These are phyloP conservation scores for Pythium utonaiense DNA, from an alignment of 352 stramenopile genomes.

Conservation along the genomic window DNA sequence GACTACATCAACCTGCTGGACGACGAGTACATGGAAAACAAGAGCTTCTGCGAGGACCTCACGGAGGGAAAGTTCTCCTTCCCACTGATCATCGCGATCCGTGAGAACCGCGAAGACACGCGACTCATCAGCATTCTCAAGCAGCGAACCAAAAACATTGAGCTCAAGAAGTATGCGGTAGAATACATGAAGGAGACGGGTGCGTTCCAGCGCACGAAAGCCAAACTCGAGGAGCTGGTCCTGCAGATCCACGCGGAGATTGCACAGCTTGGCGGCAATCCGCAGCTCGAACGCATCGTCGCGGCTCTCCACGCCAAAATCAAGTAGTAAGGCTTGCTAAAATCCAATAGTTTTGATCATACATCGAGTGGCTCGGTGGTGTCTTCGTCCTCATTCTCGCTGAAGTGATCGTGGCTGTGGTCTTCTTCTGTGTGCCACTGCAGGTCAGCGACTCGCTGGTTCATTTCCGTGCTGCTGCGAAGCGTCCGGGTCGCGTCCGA, in stretches of 20 bases:
- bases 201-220: conserved; percentile 47
- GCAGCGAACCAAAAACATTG: conserved; percentile 92
- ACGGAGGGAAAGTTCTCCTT: conserved; percentile 97
- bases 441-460: conserved; percentile 1
- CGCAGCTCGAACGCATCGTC: conserved; percentile 54
- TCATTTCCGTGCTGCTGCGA: conserved; percentile 23
- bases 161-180: conserved; percentile 95
- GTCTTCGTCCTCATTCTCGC: not conserved
- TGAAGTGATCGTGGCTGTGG: not conserved
- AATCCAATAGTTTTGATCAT: too few species aligned
- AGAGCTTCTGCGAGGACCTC: conserved; percentile 97
- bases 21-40: conserved; percentile 96
- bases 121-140: conserved; percentile 95
- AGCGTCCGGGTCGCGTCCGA: not conserved
- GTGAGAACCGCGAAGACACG: conserved; percentile 67
- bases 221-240: conserved; percentile 52
- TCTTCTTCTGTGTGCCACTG: conserved; percentile 19
- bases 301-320: conserved; percentile 46
- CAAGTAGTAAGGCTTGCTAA: conserved; percentile 23
- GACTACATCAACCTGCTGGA: conserved; percentile 97
- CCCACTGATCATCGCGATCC: conserved; percentile 83
- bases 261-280: conserved; percentile 49
- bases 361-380: not conserved
- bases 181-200: conserved; percentile 75
- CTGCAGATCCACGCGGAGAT: conserved; percentile 48